These are phyloP conservation scores for Globisporangium carolinianum DNA, from an alignment of 352 stramenopile species.

Conservation along the genomic window DNA sequence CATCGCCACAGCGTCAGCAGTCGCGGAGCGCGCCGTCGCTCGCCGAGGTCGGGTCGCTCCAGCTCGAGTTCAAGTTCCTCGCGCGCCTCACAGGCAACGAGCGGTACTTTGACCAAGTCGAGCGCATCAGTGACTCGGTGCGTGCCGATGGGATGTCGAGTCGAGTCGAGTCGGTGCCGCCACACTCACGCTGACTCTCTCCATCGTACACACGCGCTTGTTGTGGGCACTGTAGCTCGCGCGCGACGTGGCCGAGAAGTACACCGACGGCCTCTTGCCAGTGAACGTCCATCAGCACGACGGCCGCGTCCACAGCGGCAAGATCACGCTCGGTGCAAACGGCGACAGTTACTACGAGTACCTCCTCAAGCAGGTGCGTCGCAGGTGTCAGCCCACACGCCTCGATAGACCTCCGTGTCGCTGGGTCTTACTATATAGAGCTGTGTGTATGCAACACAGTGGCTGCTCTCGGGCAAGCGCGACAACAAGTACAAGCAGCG, in stretches of 20 bases:
- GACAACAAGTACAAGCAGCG: conserved; percentile 62
- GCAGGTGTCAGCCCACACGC: no score
- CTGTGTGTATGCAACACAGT: conserved; percentile 18
- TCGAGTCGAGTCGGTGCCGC: no score
- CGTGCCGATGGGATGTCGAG: background rate
- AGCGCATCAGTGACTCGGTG: conserved; percentile 64
- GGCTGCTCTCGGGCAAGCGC: conserved; percentile 63
- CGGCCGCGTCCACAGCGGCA: conserved; percentile 33
- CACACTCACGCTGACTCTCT: no score
- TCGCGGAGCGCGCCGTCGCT: conserved; percentile 36
- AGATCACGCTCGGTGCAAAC: conserved; percentile 66
- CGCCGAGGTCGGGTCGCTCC: conserved; percentile 60
- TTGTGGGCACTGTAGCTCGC: conserved; percentile 23
- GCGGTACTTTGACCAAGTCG: conserved; percentile 61
- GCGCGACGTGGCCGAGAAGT: conserved; percentile 43
- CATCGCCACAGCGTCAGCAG: conserved; percentile 21
- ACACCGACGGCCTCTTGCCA: conserved; percentile 44
- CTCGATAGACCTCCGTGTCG: no score
- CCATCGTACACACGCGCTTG: no score
- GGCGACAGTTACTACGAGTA: conserved; percentile 87
- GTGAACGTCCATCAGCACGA: conserved; percentile 37
- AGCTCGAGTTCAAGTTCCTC: conserved; percentile 83
- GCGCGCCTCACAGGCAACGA: conserved; percentile 44
- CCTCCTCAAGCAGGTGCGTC: conserved; percentile 64
- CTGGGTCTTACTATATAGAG: no score